Percentiles rank a stretch among this genome's conserved stretches.
phyloP scores from a whole-genome alignment of 441 rosid species.

The Flueggea neowawraea region DNA sequence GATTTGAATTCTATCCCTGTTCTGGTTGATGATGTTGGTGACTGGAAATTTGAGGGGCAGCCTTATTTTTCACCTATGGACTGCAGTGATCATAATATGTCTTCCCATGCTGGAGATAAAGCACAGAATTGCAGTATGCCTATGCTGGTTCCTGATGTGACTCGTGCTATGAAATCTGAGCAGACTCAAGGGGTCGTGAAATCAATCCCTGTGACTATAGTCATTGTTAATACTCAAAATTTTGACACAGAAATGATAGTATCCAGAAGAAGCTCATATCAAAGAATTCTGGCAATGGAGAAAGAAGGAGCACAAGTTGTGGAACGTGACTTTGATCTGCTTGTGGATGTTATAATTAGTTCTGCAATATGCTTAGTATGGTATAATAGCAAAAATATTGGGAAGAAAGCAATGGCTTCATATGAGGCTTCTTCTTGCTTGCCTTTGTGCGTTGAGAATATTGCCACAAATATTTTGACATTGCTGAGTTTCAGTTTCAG shows the following conservation, averaged over 20 bases:
- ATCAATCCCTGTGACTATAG: conserved; percentile 36
- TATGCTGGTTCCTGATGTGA: conserved; percentile 21
- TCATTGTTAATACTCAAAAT: conserved; percentile 79
- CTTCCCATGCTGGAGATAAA: conserved; percentile 35
- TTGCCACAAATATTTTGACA: conserved; percentile 80
- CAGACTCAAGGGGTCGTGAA: conserved; percentile 26
- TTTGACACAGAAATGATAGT: conserved; percentile 77
- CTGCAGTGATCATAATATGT: conserved; percentile 16
- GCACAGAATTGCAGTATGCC: conserved; percentile 36
- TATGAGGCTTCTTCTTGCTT: conserved; percentile 70
- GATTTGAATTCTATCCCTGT: conserved; percentile 22
- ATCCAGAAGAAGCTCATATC: conserved; percentile 84
- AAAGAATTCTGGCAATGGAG: conserved; percentile 81
- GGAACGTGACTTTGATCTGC: conserved; percentile 86
- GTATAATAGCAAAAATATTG: conserved; percentile 69
- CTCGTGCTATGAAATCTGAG: conserved; percentile 33
- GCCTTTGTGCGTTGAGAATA: conserved; percentile 67
- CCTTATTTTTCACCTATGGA: conserved; percentile 40
- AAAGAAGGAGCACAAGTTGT: conserved; percentile 83
- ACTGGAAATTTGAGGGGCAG: conserved; percentile 37
- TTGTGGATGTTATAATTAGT: conserved; percentile 74
- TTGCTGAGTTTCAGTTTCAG: conserved; percentile 79
- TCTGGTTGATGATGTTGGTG: conserved; percentile 19
- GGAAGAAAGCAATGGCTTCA: conserved; percentile 49
- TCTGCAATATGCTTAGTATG: conserved; percentile 76